phyloP scores from a whole-genome alignment of 75 land plant species.

The Sequoiadendron giganteum region DNA sequence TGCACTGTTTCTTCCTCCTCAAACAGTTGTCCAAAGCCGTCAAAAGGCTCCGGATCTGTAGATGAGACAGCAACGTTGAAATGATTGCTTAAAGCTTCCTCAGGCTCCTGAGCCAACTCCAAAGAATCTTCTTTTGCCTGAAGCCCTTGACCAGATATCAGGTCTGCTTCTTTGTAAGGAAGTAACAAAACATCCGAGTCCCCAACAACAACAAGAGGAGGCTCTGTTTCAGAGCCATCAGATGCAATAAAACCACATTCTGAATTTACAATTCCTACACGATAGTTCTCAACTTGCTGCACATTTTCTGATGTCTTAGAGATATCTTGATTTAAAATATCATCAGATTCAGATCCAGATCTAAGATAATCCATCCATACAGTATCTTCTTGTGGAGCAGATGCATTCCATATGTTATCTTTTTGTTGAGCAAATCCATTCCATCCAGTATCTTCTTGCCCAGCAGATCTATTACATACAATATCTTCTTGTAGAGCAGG shows the following conservation, averaged over 20 bases:
- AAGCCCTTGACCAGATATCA: background rate
- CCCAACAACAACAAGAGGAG: conserved; percentile 5
- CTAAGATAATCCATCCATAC: conserved; percentile 6
- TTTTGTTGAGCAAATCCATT: conserved; percentile 6
- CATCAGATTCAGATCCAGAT: conserved; percentile 8
- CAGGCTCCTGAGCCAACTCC: background rate
- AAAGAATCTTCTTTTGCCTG: background rate
- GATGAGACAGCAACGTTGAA: conserved; percentile 18
- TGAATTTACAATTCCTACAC: background rate
- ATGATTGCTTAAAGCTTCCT: conserved; percentile 1
- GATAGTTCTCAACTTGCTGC: conserved; percentile 7
- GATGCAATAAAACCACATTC: background rate
- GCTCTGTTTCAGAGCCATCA: conserved; percentile 8
- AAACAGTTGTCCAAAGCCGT: conserved; percentile 48
- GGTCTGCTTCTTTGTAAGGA: conserved; percentile 41
- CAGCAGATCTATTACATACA: background rate
- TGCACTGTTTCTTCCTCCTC: conserved; percentile 47
- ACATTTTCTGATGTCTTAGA: background rate
- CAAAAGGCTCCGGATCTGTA: conserved; percentile 23
- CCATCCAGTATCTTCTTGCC: background rate
- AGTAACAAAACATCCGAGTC: conserved; percentile 40
- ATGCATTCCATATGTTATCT: conserved; percentile 2
- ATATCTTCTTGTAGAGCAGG: background rate
- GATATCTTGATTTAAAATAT: background rate
- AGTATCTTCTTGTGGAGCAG: background rate